Percentiles rank a stretch among this genome's conserved stretches.
Evolutionary conservation across 1,139 yeast species (phyloP).

Genomic region (Yamadazyma oceani): DNA sequence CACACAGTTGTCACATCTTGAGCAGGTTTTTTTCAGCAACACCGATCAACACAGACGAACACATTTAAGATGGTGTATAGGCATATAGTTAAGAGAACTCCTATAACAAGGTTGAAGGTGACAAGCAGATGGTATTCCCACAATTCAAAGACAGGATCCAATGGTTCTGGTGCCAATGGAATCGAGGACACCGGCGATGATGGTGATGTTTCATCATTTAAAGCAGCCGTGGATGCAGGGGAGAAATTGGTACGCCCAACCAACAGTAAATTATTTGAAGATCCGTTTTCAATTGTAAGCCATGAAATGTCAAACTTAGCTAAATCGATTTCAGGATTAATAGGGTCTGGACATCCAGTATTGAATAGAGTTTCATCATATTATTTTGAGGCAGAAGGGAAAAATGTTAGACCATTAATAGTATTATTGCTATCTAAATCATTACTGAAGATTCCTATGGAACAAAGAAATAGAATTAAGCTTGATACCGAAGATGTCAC

Average conservation of each 20-base stretch:
- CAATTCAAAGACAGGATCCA: too few species aligned
- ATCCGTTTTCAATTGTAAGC: constrained; percentile 91
- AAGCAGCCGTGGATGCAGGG: constrained; percentile 74
- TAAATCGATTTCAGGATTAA: constrained; percentile 76
- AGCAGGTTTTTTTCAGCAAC: too few species aligned
- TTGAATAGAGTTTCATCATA: constrained; percentile 87
- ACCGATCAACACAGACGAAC: too few species aligned
- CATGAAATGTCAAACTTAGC: constrained; percentile 93
- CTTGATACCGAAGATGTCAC: constrained; percentile 66
- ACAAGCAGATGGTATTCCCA: too few species aligned
- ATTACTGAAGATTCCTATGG: constrained; percentile 70
- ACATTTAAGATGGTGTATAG: too few species aligned
- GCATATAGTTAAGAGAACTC: too few species aligned
- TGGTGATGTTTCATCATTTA: neutral
- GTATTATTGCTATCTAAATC: constrained; percentile 84
- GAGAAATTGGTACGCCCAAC: constrained; percentile 79
- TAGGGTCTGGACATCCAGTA: constrained; percentile 94
- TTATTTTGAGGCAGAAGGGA: constrained; percentile 95
- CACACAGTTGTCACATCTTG: too few species aligned
- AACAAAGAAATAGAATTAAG: constrained; percentile 60
- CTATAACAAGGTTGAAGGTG: too few species aligned
- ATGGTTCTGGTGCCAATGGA: too few species aligned
- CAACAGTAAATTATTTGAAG: constrained; percentile 49
- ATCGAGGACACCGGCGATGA: too few species aligned
- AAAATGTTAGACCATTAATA: constrained; percentile 88